Percentiles rank a stretch among this genome's conserved stretches.
Conservation (phyloP, 495 filamentous ascomycete genomes). For the Trypethelium eluteriae region DNA sequence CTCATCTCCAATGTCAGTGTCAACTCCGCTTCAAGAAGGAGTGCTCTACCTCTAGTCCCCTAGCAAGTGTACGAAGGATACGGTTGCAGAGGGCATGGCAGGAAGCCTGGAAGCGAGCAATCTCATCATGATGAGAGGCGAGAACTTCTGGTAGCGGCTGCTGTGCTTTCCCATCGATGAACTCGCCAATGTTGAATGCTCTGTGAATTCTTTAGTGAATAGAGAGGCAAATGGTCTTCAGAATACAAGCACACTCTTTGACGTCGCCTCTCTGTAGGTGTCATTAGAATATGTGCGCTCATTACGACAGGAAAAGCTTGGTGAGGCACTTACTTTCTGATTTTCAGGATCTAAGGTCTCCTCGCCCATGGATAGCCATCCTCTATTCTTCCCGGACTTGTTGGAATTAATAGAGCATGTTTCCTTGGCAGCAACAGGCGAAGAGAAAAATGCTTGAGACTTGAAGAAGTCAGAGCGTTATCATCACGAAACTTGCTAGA, state of each 20-base stretch:
- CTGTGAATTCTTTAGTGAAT: conserved; percentile 37
- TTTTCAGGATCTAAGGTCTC: conserved; percentile 81
- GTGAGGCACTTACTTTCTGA: conserved; percentile 54
- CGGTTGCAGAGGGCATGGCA: conserved; percentile 69
- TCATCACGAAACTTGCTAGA: conserved; percentile 8
- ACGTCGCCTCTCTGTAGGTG: conserved; percentile 67
- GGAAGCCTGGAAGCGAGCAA: conserved; percentile 55
- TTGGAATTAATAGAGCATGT: conserved; percentile 63
- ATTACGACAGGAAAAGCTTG: not conserved
- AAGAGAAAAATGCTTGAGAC: conserved; percentile 73
- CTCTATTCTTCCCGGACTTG: conserved; percentile 55
- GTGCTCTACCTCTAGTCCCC: conserved; percentile 56
- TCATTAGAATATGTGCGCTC: not conserved
- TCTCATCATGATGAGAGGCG: conserved; percentile 48
- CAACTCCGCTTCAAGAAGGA: not conserved
- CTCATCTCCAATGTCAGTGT: conserved; percentile 11
- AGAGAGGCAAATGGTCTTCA: not conserved
- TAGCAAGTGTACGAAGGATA: conserved; percentile 65
- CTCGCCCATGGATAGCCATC: conserved; percentile 82
- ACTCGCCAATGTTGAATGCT: conserved; percentile 87
- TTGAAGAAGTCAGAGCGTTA: conserved; percentile 29
- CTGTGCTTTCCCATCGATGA: conserved; percentile 60
- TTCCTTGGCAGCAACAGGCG: conserved; percentile 63
- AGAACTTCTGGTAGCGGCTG: conserved; percentile 71
- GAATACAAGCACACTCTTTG: conserved; percentile 54